Conservation (phyloP, 1,284 basidiomycete species). For the Ustilago sp. region DNA sequence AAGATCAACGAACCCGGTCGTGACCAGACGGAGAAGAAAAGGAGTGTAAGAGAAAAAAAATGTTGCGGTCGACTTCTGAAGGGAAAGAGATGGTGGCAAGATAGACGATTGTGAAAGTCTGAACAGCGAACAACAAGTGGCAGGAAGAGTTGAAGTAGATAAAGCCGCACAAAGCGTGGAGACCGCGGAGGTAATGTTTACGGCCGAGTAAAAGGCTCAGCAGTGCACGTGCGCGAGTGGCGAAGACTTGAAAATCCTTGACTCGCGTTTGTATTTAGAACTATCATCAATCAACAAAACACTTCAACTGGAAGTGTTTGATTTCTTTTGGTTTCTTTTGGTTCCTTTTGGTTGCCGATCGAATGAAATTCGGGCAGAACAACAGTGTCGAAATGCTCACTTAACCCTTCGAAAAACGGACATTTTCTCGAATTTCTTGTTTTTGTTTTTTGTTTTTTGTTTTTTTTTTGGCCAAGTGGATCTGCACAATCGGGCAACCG, state of each 20-base stretch:
- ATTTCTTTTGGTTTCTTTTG: too few relatives aligned
- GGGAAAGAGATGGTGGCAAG: not conserved
- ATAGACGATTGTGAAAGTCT: not conserved
- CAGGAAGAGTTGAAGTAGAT: too few relatives aligned
- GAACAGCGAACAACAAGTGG: not conserved
- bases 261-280: too few relatives aligned
- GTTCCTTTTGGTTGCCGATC: not conserved
- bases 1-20: constrained; percentile 3
- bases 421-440: not conserved
- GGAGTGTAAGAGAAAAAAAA: not conserved
- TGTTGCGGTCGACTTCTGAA: not conserved
- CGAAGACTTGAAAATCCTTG: too few relatives aligned
- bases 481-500: not conserved
- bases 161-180: too few relatives aligned
- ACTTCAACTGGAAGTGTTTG: too few relatives aligned
- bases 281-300: too few relatives aligned
- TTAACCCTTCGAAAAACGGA: not conserved
- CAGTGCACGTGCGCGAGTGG: too few relatives aligned
- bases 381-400: not conserved
- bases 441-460: not conserved
- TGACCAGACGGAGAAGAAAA: not conserved
- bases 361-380: not conserved
- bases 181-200: too few relatives aligned
- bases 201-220: too few relatives aligned
- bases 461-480: not conserved